These are phyloP conservation scores for Trametes sp. DNA, from an alignment of 1,284 basidiomycete species.

Conservation along the genomic window DNA sequence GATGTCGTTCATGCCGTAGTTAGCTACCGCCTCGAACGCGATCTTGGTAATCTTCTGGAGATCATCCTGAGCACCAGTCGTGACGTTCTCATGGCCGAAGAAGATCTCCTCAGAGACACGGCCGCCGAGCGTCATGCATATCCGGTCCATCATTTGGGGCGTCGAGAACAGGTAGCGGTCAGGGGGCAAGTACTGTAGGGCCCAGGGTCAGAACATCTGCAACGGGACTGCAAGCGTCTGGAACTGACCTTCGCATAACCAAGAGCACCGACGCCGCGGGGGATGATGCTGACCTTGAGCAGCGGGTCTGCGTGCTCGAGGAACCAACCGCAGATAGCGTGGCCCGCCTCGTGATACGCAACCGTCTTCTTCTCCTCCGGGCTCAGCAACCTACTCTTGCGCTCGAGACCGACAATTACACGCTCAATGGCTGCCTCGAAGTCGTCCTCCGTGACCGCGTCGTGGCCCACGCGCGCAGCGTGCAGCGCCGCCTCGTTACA, in stretches of 20 bases:
- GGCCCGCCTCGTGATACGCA: constrained; percentile 99
- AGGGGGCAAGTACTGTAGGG: constrained; percentile 85
- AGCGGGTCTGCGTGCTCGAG: constrained; percentile 96
- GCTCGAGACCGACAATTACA: constrained; percentile 96
- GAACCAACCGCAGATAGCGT: constrained; percentile 99
- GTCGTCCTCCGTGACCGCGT: constrained; percentile 84
- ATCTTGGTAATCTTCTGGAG: constrained; percentile 98
- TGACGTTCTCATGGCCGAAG: constrained; percentile 93
- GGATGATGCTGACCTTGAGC: constrained; percentile 98
- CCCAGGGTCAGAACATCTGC: background rate
- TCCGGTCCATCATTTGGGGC: constrained; percentile 93
- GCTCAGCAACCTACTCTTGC: constrained; percentile 93
- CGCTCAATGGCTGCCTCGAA: constrained; percentile 99
- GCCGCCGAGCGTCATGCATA: constrained; percentile 99
- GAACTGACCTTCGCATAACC: constrained; percentile 91
- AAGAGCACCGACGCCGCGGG: constrained; percentile 93
- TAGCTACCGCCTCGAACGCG: constrained; percentile 95
- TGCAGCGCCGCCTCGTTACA: constrained; percentile 98
- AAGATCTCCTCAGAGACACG: constrained; percentile 99
- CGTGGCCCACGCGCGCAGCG: constrained; percentile 87
- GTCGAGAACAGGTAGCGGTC: constrained; percentile 97
- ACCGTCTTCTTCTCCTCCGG: constrained; percentile 99
- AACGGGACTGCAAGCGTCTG: background rate
- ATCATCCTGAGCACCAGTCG: constrained; percentile 97
- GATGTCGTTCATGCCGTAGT: constrained; percentile 95